Conservation (phyloP, 2,329 filamentous ascomycete genomes). For the Sclerotinia sclerotiorum region DNA sequence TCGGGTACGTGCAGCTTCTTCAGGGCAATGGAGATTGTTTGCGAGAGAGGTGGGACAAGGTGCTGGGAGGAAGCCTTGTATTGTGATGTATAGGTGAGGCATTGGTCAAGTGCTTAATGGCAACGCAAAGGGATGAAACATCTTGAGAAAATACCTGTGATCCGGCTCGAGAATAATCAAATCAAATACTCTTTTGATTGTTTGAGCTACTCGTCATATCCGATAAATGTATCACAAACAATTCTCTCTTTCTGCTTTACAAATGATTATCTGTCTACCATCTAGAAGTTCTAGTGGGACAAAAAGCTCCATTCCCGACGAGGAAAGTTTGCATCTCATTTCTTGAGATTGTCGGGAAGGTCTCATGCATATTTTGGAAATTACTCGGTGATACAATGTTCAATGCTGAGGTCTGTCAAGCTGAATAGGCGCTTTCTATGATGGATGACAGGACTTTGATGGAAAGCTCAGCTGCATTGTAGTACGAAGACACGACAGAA, state of each 20-base stretch:
- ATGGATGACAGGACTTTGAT: constrained; percentile 9
- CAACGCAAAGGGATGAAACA: background rate
- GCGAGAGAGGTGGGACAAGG: constrained; percentile 8
- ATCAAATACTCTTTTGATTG: background rate
- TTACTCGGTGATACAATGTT: constrained; percentile 4
- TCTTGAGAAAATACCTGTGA: background rate
- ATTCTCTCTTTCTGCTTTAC: background rate
- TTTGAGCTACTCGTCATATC: constrained; percentile 15
- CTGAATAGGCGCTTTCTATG: background rate
- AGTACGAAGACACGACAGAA: background rate
- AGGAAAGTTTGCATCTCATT: constrained; percentile 9
- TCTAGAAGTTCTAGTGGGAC: constrained; percentile 3
- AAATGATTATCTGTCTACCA: background rate
- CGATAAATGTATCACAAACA: constrained; percentile 13
- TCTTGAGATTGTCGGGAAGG: constrained; percentile 5
- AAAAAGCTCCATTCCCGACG: constrained; percentile 4
- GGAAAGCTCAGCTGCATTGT: background rate
- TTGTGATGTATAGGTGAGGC: background rate
- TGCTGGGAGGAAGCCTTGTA: background rate
- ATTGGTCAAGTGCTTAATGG: background rate
- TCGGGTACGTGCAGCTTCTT: constrained; percentile 11
- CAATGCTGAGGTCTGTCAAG: constrained; percentile 4
- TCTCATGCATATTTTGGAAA: constrained; percentile 12
- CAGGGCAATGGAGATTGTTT: constrained; percentile 15
- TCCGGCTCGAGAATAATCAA: background rate